Evolutionary conservation across 1,284 basidiomycete genomes (phyloP), one percentile per base, ranked within the genome.

Genomic region (Exobasidium rhododendri): DNA sequence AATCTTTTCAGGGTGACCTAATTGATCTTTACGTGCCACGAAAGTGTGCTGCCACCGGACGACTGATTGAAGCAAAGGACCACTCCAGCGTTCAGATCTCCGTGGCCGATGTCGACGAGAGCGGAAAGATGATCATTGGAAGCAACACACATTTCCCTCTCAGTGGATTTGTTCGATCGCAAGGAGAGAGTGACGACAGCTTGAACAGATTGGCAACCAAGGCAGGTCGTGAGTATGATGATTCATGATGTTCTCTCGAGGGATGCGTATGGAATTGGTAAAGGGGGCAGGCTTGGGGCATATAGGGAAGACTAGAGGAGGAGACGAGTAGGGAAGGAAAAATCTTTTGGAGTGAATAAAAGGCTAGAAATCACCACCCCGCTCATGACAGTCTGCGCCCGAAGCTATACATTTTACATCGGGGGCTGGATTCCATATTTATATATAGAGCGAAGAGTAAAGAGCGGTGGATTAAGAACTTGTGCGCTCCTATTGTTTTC

Each of bases 21-120:
- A 94, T 98, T 81, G 94, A 98, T 86, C 92, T 98, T 83, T 98
- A 98, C 86, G 93, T 98, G 82, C 94, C 94, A 82, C 92, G 94
- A 86, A 97, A 98, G 84, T 98, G 96, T 68, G 78, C 78, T 29
- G 79, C 77, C 67, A 73, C 80, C 89, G 92, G 92, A 86, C 90
- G 92, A 74, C 85, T 97, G 80, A 97, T 97, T 82, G 94, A 91
- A 76, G 91, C 94, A 80, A 97, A 98, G 85, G 94, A 99, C 84
- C 92, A 97, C 83, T 93, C 94, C 51, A 97, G 94, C 51, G 92
- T 98, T 79, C 94, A 99, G 83, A 89, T 99, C 82, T 89, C 87
- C 82, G 85, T 99, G 75, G 90, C 86, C 69, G 94, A 97, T 80
- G 94, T 99, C 78, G 94, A 97, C 81, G 87, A 89, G 73, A 88